phyloP scores from a whole-genome alignment of 2,329 filamentous ascomycete species.

The Ophiocordyceps camponoti-leonardi region DNA sequence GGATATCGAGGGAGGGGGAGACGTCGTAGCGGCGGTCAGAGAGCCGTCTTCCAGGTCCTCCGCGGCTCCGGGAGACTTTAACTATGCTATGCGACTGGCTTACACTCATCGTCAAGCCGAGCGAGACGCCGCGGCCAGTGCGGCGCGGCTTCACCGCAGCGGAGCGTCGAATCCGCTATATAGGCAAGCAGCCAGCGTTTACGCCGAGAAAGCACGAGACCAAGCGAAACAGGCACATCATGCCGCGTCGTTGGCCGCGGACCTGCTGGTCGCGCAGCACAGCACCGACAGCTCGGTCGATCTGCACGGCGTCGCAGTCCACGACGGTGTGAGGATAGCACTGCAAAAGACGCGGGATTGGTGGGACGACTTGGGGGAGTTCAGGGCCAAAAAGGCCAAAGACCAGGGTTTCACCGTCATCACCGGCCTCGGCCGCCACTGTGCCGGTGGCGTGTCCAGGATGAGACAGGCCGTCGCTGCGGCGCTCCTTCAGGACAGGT shows the following conservation, averaged over 20 bases:
- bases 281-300: constrained; percentile 49
- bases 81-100: constrained; percentile 12
- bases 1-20: constrained; percentile 4
- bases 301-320: constrained; percentile 68
- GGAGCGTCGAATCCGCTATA: constrained; percentile 56
- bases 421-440: constrained; percentile 69
- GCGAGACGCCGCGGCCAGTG: constrained; percentile 17
- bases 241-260: constrained; percentile 49
- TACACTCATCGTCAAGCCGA: constrained; percentile 12
- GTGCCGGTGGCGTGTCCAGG: constrained; percentile 54
- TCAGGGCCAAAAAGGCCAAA: constrained; percentile 30
- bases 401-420: constrained; percentile 51
- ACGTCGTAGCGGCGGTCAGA: background rate
- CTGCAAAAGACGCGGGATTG: constrained; percentile 48
- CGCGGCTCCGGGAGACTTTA: constrained; percentile 5
- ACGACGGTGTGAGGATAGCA: constrained; percentile 67
- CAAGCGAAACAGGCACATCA: constrained; percentile 38
- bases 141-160: constrained; percentile 23
- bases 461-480: constrained; percentile 67
- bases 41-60: background rate
- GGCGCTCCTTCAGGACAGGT: constrained; percentile 60
- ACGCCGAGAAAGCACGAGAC: constrained; percentile 53
- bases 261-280: constrained; percentile 50
- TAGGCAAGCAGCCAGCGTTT: constrained; percentile 59
- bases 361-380: constrained; percentile 61